A percentile compares a stretch with the other conserved stretches of the same genome.
Conservation (phyloP, 257 asterid genomes). For the Thymus quinquecostatus region DNA sequence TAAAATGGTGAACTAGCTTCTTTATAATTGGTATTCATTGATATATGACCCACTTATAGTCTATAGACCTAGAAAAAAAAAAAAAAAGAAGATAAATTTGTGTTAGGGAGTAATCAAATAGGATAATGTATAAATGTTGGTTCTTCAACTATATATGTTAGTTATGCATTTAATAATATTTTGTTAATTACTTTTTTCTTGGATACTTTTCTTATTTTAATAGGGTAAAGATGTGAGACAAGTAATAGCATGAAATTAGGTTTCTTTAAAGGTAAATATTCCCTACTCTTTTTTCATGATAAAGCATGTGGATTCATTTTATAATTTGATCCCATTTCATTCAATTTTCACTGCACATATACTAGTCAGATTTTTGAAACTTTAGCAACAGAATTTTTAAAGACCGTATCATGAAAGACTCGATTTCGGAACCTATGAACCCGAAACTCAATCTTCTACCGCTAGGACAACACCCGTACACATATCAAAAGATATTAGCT, state of each 20-base stretch:
- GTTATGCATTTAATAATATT: neutral
- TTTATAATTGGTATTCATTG: no score
- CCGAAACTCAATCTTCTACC: no score
- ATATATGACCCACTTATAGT: no score
- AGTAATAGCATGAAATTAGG: constrained; percentile 24
- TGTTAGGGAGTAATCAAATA: neutral
- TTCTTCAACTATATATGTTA: neutral
- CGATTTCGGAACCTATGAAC: no score
- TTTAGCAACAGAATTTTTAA: no score
- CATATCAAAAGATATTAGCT: no score
- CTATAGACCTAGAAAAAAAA: no score
- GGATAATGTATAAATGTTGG: neutral
- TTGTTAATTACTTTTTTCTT: neutral
- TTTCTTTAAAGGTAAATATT: constrained; percentile 25
- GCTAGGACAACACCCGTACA: no score
- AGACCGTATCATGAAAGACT: no score
- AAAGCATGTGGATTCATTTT: constrained; percentile 8
- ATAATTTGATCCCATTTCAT: neutral
- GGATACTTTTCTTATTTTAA: neutral
- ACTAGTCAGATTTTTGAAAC: no score
- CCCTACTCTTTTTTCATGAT: constrained; percentile 5
- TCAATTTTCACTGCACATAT: neutral
- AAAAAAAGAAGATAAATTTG: no score
- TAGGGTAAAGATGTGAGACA: constrained; percentile 13
- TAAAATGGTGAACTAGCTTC: no score